Conservation (phyloP, 1,284 basidiomycete genomes). For the Fereydounia khargensis region DNA sequence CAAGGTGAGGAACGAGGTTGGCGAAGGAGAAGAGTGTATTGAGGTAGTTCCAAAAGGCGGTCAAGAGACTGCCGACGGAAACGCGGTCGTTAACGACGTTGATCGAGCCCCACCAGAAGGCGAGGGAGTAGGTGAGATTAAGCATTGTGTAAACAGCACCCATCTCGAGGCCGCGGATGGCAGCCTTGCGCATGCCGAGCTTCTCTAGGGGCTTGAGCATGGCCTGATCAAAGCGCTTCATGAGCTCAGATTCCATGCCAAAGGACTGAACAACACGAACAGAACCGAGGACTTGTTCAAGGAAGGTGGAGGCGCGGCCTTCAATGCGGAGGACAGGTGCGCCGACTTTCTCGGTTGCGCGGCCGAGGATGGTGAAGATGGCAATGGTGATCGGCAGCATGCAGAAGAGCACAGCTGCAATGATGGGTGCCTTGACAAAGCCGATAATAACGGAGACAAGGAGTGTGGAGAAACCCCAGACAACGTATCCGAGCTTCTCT, state of each 20-base stretch:
- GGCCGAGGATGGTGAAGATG: constrained; percentile 53
- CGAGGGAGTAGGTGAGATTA: constrained; percentile 34
- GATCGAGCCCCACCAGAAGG: constrained; percentile 48
- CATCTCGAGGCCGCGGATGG: constrained; percentile 45
- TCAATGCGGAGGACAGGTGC: constrained; percentile 53
- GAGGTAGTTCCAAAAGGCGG: constrained; percentile 65
- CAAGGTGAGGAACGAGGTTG: constrained; percentile 56
- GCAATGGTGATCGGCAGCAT: constrained; percentile 57
- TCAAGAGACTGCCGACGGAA: constrained; percentile 32
- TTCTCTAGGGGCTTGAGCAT: constrained; percentile 54
- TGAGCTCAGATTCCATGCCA: constrained; percentile 51
- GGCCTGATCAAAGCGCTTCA: constrained; percentile 54
- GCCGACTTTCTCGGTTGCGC: constrained; percentile 49
- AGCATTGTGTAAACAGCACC: constrained; percentile 43
- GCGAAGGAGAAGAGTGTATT: constrained; percentile 98
- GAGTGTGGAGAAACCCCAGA: constrained; percentile 55
- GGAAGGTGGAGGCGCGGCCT: constrained; percentile 57
- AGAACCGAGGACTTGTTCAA: constrained; percentile 59
- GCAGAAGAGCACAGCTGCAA: constrained; percentile 59
- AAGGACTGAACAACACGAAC: constrained; percentile 60
- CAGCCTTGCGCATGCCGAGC: constrained; percentile 48
- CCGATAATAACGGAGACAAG: constrained; percentile 56
- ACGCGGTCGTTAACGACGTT: constrained; percentile 33
- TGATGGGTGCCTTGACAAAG: constrained; percentile 55
- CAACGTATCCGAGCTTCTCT: constrained; percentile 58